Percentiles rank a stretch among this genome's conserved stretches.
phyloP scores from a whole-genome alignment of 129 eudicot species.

The Flaveria ramosissima region DNA sequence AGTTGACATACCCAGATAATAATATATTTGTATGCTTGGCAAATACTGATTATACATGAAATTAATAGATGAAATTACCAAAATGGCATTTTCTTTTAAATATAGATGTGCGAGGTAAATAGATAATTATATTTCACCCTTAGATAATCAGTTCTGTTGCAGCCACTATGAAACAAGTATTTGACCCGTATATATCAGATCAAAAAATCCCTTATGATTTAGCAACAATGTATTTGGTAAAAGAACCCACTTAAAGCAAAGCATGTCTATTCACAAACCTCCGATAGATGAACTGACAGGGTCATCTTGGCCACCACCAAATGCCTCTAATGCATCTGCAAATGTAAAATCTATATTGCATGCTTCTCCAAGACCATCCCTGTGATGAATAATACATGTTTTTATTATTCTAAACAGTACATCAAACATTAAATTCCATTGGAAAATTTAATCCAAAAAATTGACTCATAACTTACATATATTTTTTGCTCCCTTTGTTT shows the following conservation, averaged over 20 bases:
- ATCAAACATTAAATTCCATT: neutral
- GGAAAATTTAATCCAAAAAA: conserved; percentile 5
- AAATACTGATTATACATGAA: neutral
- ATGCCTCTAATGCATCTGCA: conserved; percentile 90
- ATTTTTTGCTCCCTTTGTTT: conserved; percentile 81
- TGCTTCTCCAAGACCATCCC: conserved; percentile 81
- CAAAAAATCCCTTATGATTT: neutral
- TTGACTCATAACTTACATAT: conserved; percentile 54
- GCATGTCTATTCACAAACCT: conserved; percentile 43
- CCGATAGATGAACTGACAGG: conserved; percentile 81
- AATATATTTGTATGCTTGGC: neutral
- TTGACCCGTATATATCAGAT: neutral
- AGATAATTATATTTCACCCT: neutral
- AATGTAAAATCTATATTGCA: conserved; percentile 65
- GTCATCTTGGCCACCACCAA: conserved; percentile 87
- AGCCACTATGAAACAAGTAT: neutral
- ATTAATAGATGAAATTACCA: neutral
- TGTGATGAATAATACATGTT: conserved; percentile 29
- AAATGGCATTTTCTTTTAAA: too few relatives aligned
- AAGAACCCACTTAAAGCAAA: neutral
- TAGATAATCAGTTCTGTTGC: neutral
- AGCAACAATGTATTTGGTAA: conserved; percentile 9
- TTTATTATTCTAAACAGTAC: conserved; percentile 27
- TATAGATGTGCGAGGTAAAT: neutral
- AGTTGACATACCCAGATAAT: neutral